phyloP scores from a whole-genome alignment of 805 yeast species.

The Citeromyces matritensis region DNA sequence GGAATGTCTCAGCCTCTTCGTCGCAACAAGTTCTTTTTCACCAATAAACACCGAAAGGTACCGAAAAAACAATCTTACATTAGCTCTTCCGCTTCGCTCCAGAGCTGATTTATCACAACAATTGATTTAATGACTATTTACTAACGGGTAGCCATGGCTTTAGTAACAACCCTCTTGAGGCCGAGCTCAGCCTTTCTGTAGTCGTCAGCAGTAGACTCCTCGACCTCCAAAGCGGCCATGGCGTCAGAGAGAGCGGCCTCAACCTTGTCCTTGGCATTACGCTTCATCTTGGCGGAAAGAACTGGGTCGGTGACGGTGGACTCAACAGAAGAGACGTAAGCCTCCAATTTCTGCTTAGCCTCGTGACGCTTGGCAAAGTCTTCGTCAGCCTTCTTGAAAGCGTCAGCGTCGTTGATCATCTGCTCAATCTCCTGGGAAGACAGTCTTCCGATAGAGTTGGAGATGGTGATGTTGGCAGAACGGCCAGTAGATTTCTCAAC shows the following conservation, averaged over 20 bases:
- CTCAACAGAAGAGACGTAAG: constrained; percentile 93
- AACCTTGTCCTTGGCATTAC: constrained; percentile 92
- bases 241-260: constrained; percentile 98
- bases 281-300: constrained; percentile 93
- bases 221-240: constrained; percentile 92
- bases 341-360: constrained; percentile 97
- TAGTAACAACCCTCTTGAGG: constrained; percentile 98
- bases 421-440: constrained; percentile 93
- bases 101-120: no score
- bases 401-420: constrained; percentile 98
- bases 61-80: no score
- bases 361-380: constrained; percentile 99
- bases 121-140: no score
- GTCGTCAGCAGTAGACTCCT: constrained; percentile 94
- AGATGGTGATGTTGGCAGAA: constrained; percentile 95
- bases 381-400: constrained; percentile 97
- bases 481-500: constrained; percentile 98
- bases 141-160: constrained; percentile 98
- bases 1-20: no score
- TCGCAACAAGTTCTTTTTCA: no score
- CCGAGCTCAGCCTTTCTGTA: constrained; percentile 98
- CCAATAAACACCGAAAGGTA: no score
- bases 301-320: constrained; percentile 96
- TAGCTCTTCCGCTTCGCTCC: no score
- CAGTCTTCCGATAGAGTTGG: constrained; percentile 98